A percentile compares a stretch with the other conserved stretches of the same genome.
Evolutionary conservation across 2,329 filamentous ascomycete species (phyloP).

Genomic region (Stachybotrys echinatus): DNA sequence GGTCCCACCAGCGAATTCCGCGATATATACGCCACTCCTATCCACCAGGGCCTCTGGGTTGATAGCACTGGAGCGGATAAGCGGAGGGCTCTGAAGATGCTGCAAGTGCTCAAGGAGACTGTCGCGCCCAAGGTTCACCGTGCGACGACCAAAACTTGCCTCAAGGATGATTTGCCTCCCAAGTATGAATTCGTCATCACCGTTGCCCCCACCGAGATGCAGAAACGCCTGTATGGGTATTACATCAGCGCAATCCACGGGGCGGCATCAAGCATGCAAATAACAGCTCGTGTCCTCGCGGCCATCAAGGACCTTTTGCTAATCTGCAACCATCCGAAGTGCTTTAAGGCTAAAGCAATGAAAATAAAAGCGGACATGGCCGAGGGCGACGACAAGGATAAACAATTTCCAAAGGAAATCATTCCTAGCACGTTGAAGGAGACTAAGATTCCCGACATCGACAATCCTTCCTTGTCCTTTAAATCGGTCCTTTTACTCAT

Average conservation of each 20-base stretch:
- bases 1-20: conserved; percentile 65
- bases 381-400: conserved; percentile 3
- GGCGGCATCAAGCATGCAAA: too few relatives aligned
- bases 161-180: conserved; percentile 61
- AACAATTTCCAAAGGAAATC: conserved; percentile 17
- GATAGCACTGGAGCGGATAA: conserved; percentile 56
- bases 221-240: conserved; percentile 55
- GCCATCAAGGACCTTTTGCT: conserved; percentile 33
- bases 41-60: conserved; percentile 62
- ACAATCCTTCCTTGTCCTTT: conserved; percentile 52
- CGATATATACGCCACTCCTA: conserved; percentile 65
- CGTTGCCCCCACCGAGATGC: conserved; percentile 62
- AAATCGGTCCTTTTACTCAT: conserved; percentile 63
- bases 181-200: conserved; percentile 82
- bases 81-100: conserved; percentile 56
- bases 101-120: conserved; percentile 65
- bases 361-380: conserved; percentile 5
- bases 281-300: too few relatives aligned
- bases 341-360: conserved; percentile 33
- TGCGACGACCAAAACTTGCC: conserved; percentile 57
- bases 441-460: conserved; percentile 33
- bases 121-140: conserved; percentile 76
- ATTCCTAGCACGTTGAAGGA: conserved; percentile 25
- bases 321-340: conserved; percentile 47
- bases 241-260: conserved; percentile 28